Evolutionary conservation across 768 basidiomycete genomes (phyloP), one percentile per base, ranked within the genome.

Genomic region (Leccinum truebloodii): DNA sequence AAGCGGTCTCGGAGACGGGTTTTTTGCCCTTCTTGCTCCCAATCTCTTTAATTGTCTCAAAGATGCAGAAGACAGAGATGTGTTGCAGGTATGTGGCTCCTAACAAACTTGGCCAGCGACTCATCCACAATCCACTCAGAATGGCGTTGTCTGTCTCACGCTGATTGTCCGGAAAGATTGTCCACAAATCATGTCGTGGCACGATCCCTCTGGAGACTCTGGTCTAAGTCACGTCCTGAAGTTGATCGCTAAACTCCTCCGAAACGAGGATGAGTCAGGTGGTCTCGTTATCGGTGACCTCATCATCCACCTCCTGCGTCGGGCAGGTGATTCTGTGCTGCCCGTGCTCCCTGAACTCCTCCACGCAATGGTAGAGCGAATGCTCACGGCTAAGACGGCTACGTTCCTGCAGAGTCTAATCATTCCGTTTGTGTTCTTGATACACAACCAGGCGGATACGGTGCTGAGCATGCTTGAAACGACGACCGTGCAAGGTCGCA

Each of bases 221-320:
- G 96, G 96, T 14, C 82, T 98, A 10, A 85, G 89, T 37, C 81
- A 86, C 60, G 81, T 91, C 16, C 79, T 98, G 51, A 80, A 81
- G 13, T 77, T 97, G 46, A 85, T 98, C 37, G 92, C 89, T 28
- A 86, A 84, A 62, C 83, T 92, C 50, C 79, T 99, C 28, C 83
- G 86, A 59, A 84, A 80, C 61, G 86, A 91, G 63, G 91, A 94
- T 62, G 97, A 99, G 73, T 90, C 95, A 0, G 94, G 91, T 44
- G 96, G 95, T 10, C 83, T 98, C 22, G 89, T 91, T 55, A 89
- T 98, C 52, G 97, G 97, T 20, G 96, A 98, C 69, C 80, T 99
- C 48, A 91, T 99, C 70, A 92, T 98, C 64, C 95, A 98, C 67
- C 79, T 98, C 26, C 79, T 99, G 53, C 83, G 96, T 26, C 87